Evolutionary conservation across 1,284 basidiomycete species (phyloP).

Genomic region (Heterobasidion annosum): DNA sequence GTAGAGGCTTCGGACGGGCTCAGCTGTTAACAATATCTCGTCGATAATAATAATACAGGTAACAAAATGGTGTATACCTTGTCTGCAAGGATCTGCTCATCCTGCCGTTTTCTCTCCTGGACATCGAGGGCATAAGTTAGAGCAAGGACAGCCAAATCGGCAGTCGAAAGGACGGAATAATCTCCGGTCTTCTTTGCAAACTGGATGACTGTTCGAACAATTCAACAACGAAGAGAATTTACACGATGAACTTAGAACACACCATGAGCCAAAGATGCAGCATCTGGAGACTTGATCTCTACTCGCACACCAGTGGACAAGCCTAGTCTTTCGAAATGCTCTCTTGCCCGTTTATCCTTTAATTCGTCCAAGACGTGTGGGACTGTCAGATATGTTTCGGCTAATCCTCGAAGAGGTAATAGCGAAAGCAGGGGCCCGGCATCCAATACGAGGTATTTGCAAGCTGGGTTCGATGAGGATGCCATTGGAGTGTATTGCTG

Average conservation of each 20-base stretch:
- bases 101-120: constrained; percentile 25
- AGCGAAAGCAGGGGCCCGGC: constrained; percentile 85
- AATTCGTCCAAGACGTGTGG: constrained; percentile 86
- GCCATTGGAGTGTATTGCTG: constrained; percentile 14
- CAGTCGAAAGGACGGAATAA: constrained; percentile 84
- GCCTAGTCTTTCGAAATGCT: constrained; percentile 75
- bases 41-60: not conserved
- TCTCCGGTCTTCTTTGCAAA: constrained; percentile 97
- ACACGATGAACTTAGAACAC: constrained; percentile 16
- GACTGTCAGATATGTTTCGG: constrained; percentile 77
- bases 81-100: not conserved
- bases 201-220: constrained; percentile 59
- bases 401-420: constrained; percentile 77
- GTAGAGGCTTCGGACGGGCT: not conserved
- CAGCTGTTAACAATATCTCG: not conserved
- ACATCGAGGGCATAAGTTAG: constrained; percentile 77
- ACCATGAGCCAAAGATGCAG: constrained; percentile 74
- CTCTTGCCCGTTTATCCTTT: constrained; percentile 77
- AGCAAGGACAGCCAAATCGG: constrained; percentile 90
- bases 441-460: constrained; percentile 84
- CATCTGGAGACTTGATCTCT: constrained; percentile 65
- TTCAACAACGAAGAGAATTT: constrained; percentile 1
- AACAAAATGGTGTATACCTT: constrained; percentile 1
- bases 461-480: constrained; percentile 27
- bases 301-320: constrained; percentile 71